phyloP scores from a whole-genome alignment of 2,329 filamentous ascomycete genomes.

The Elsinoe fawcettii region DNA sequence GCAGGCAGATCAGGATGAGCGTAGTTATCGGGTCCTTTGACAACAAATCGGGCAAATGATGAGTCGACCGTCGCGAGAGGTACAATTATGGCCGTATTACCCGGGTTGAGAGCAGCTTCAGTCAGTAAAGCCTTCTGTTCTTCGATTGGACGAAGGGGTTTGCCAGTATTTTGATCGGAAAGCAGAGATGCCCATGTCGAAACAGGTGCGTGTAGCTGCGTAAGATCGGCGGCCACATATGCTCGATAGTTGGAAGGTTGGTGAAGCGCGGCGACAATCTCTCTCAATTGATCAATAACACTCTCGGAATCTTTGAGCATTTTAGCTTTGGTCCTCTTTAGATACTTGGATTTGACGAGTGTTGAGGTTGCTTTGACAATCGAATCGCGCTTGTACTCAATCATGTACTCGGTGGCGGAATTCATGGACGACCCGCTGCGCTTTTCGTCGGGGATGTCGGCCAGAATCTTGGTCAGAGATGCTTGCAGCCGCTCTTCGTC shows the following conservation, averaged over 20 bases:
- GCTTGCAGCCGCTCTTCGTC: constrained; percentile 59
- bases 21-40: constrained; percentile 66
- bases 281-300: constrained; percentile 67
- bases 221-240: constrained; percentile 73
- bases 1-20: constrained; percentile 71
- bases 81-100: constrained; percentile 67
- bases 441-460: constrained; percentile 87
- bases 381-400: constrained; percentile 71
- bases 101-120: constrained; percentile 64
- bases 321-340: constrained; percentile 76
- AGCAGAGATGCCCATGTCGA: constrained; percentile 66
- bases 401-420: constrained; percentile 59
- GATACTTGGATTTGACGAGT: constrained; percentile 77
- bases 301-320: constrained; percentile 67
- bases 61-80: constrained; percentile 91
- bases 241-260: constrained; percentile 78
- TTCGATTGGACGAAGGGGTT: constrained; percentile 61
- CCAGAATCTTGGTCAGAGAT: constrained; percentile 70
- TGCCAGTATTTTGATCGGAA: constrained; percentile 43
- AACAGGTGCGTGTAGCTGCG: constrained; percentile 65
- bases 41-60: constrained; percentile 73
- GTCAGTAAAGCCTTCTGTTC: constrained; percentile 65
- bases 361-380: constrained; percentile 70
- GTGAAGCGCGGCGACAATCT: constrained; percentile 67
- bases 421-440: constrained; percentile 68